Base-by-base conservation (phyloP, 2,329 filamentous ascomycete species). In the Xylaria sp. region DNA sequence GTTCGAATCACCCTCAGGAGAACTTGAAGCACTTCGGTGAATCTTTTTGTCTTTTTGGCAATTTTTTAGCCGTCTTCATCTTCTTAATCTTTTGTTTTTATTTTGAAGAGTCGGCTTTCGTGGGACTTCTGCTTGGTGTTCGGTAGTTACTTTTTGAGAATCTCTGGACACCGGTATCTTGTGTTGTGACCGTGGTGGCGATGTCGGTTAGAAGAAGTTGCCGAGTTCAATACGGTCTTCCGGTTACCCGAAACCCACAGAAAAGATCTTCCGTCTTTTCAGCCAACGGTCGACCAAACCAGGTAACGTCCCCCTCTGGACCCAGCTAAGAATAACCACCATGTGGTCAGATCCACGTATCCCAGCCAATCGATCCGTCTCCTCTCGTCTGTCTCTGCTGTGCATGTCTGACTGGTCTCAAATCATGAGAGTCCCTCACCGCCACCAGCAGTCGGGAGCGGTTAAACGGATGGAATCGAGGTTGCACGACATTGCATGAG, bases 1-100 rank as follows among this genome's bases (percentile, higher is more conserved):
- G 53, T 56, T 52, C 53, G 53, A 59, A n/a, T 59, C 58, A 59
- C 58, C 30, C 58, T 56, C 58, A 51, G 49, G 54, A 56, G 58
- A 55, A 1, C 37, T 42, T 13, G 37, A 47, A 19, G 2, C 11
- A 47, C 16, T 47, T 47, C 7, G 44, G 44, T 7, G 44, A n/a
- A 7, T 47, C 16, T 19, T 47, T 47, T 47, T 47, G 23, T 19
- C n/a, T 47, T 10, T 42, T 42, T 10, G 6, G 35, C 10, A 37
- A 6, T 37, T 37, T 37, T 37, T 37, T 10, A 37, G 10, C 6
- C 35, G 35, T 37, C 16, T 16, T 30, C 23, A 30, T 30, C 1
- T 5, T 30, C 23, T 16, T 16, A 16, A 30, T 30, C 23, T 30
- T 30, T 5, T 30, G 4, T 30, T 30, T 30, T 30, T 30, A 5